Evolutionary conservation across 345 rosid genomes (phyloP), one percentile per base, ranked within the genome.

Genomic region (Isatis tinctoria): DNA sequence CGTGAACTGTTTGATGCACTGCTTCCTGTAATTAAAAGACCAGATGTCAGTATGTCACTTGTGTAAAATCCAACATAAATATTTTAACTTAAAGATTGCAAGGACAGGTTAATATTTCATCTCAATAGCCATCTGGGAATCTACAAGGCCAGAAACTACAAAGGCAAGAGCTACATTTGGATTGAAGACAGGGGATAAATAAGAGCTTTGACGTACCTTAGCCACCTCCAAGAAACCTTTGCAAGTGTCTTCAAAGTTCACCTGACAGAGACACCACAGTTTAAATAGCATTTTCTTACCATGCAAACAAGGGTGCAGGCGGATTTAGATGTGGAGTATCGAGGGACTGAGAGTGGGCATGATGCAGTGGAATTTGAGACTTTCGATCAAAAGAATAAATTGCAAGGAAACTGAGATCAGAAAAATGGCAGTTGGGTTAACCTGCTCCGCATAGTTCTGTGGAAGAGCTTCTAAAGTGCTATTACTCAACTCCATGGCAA

Each of bases 231-330:
- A 82, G 79, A 95, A 95, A 60, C 99, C 98, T 90, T 89, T 95
- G 90, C 97, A 95, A 12, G 98, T 86, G 84, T 95, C 99, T 85
- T 95, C 99, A 87, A 95, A 95, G 70, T 90, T 92, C 47, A 95
- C 94, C 98, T 92, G 84, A 52, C 41, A 44, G 82, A 62, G 76
- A 61, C 27, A 28, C 18, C 22, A 68, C 63, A 64, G 17, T 10
- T 49, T 10, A 5, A 57, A 24, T 43, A 51, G 28, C 47, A 65
- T 41, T 30, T 44, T 44, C 28, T 64, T n/a, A 65, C 61, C 47
- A 70, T 56, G 67, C 72, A 48, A 44, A 70, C 40, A 37, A 12
- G 30, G 45, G 60, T 76, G 24, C 8, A 48, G 0, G 45, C 43
- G 6, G 33, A 33, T 40, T 16, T 53, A 69, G 47, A 39, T 64